A percentile compares a stretch with the other conserved stretches of the same genome.
These are phyloP conservation scores for Neonectria ditissima DNA, from an alignment of 2,329 filamentous ascomycete species.

Conservation along the genomic window DNA sequence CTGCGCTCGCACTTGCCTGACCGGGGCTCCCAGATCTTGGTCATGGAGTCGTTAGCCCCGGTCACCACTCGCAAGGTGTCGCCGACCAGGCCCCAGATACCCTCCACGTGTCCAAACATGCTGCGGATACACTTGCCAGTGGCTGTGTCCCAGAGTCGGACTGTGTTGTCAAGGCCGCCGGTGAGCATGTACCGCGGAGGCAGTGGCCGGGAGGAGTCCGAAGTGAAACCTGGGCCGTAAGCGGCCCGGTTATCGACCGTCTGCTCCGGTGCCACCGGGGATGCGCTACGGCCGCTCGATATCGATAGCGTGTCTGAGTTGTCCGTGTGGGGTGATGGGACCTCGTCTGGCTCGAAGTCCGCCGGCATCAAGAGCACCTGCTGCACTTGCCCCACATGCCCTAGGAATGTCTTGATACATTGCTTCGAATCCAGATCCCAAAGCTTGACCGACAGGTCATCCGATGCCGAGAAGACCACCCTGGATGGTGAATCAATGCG, in stretches of 20 bases:
- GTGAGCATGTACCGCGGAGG: slow-evolving; percentile 94
- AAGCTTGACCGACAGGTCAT: slow-evolving; percentile 90
- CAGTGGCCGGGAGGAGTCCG: slow-evolving; percentile 71
- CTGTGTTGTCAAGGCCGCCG: slow-evolving; percentile 89
- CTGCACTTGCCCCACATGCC: slow-evolving; percentile 95
- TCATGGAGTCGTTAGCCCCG: slow-evolving; percentile 92
- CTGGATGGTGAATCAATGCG: slow-evolving; percentile 84
- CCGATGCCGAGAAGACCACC: slow-evolving; percentile 91
- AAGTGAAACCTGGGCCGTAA: slow-evolving; percentile 73
- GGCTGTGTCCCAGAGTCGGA: slow-evolving; percentile 90
- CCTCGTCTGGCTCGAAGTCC: slow-evolving; percentile 89
- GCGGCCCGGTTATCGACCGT: slow-evolving; percentile 61
- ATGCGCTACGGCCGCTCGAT: slow-evolving; percentile 60
- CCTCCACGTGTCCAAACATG: slow-evolving; percentile 97
- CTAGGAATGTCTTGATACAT: slow-evolving; percentile 82
- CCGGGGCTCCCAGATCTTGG: slow-evolving; percentile 92
- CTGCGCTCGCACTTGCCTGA: slow-evolving; percentile 93
- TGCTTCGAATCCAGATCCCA: slow-evolving; percentile 91
- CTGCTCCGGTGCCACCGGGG: slow-evolving; percentile 50
- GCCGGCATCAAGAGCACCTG: slow-evolving; percentile 86
- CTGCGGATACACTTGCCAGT: slow-evolving; percentile 87
- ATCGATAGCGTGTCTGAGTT: slow-evolving; percentile 67
- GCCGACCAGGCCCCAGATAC: slow-evolving; percentile 91
- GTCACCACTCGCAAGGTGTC: slow-evolving; percentile 90
- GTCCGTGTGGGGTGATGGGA: slow-evolving; percentile 53